Evolutionary conservation across 2,329 filamentous ascomycete species (phyloP).

Genomic region (Apiospora kogelbergensis): DNA sequence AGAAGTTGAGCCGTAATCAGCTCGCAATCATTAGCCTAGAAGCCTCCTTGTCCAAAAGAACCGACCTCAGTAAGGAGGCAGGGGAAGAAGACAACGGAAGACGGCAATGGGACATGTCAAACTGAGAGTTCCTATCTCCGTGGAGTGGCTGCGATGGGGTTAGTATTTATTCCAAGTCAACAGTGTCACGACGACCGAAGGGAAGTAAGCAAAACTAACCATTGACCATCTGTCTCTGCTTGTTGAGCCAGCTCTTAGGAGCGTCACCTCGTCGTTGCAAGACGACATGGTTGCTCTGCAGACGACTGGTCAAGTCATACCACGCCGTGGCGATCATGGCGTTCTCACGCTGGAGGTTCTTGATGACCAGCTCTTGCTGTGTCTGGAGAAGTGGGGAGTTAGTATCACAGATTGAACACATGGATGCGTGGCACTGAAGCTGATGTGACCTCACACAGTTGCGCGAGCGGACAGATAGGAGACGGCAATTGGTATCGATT

Average conservation of each 20-base stretch:
- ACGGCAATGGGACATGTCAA: slow-evolving; percentile 12
- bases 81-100: background rate
- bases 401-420: slow-evolving; percentile 8
- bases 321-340: slow-evolving; percentile 78
- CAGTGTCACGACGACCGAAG: background rate
- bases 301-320: slow-evolving; percentile 76
- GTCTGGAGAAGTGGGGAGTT: slow-evolving; percentile 36
- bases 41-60: background rate
- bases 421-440: slow-evolving; percentile 10
- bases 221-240: slow-evolving; percentile 73
- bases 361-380: slow-evolving; percentile 55
- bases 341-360: slow-evolving; percentile 75
- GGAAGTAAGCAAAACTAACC: slow-evolving; percentile 35
- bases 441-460: background rate
- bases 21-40: background rate
- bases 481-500: background rate
- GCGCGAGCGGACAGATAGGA: background rate
- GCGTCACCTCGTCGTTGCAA: slow-evolving; percentile 72
- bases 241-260: slow-evolving; percentile 81
- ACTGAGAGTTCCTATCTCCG: slow-evolving; percentile 30
- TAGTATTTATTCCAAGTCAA: slow-evolving; percentile 5
- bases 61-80: background rate
- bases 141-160: slow-evolving; percentile 28
- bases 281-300: slow-evolving; percentile 82
- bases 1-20: background rate